Conservation (phyloP, 1,139 yeast genomes). For the Sugiyamaella paludigena region DNA sequence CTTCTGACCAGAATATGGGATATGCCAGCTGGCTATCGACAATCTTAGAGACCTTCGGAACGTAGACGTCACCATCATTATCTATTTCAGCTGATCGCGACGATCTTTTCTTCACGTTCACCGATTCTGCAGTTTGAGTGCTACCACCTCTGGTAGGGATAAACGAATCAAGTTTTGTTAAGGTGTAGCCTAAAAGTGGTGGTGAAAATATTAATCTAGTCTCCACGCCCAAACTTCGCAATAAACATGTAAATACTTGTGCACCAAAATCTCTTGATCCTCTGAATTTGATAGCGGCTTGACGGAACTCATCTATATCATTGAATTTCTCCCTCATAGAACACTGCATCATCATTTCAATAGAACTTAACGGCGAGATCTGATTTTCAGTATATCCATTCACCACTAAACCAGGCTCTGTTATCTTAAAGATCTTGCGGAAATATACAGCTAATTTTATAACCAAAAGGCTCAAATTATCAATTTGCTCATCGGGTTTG, state of each 20-base stretch:
- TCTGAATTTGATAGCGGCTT: slow-evolving; percentile 7
- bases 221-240: slow-evolving; percentile 61
- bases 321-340: slow-evolving; percentile 4
- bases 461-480: slow-evolving; percentile 4
- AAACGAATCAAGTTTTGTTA: slow-evolving; percentile 8
- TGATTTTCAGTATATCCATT: slow-evolving; percentile 5
- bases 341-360: slow-evolving; percentile 2
- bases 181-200: slow-evolving; percentile 41
- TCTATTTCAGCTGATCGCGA: too few species aligned
- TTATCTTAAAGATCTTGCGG: slow-evolving; percentile 1
- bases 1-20: slow-evolving; percentile 81
- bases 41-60: slow-evolving; percentile 12
- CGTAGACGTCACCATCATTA: background rate
- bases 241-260: slow-evolving; percentile 67
- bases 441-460: slow-evolving; percentile 12
- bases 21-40: slow-evolving; percentile 31
- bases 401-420: slow-evolving; percentile 4
- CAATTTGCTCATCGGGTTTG: slow-evolving; percentile 7
- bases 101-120: background rate
- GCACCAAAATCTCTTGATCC: slow-evolving; percentile 71
- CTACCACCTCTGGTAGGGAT: background rate
- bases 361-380: background rate
- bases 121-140: background rate
- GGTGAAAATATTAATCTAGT: slow-evolving; percentile 71
- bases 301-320: slow-evolving; percentile 8